Percentiles rank a stretch among this genome's conserved stretches.
Conservation (phyloP, 805 yeast species). For the Candida anglica region DNA sequence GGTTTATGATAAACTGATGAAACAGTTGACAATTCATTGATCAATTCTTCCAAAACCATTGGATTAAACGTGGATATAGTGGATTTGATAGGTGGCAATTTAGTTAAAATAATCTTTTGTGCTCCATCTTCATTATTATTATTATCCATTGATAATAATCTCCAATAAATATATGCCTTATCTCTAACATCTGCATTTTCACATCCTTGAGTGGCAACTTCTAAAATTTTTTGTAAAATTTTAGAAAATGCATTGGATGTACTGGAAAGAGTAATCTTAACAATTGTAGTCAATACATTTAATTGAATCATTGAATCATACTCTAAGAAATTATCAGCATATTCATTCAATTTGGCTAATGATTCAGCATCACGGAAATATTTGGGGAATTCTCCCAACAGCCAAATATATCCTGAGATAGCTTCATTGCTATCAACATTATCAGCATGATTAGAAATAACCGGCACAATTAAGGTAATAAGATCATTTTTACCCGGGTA, state of each 20-base stretch:
- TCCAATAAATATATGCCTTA: conserved; percentile 77
- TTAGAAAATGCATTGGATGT: conserved; percentile 24
- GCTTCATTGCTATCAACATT: conserved; percentile 48
- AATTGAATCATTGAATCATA: conserved; percentile 61
- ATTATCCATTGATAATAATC: conserved; percentile 52
- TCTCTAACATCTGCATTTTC: conserved; percentile 78
- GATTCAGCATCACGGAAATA: conserved; percentile 50
- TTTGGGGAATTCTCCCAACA: conserved; percentile 66
- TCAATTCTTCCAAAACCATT: conserved; percentile 58
- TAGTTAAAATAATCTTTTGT: conserved; percentile 54
- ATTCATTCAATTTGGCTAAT: conserved; percentile 34
- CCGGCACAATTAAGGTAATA: conserved; percentile 51
- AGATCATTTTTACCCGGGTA: conserved; percentile 51
- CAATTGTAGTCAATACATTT: conserved; percentile 56
- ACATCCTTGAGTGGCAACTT: conserved; percentile 57
- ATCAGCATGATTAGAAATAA: conserved; percentile 46
- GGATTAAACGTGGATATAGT: conserved; percentile 73
- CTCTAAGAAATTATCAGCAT: conserved; percentile 52
- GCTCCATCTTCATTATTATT: conserved; percentile 30
- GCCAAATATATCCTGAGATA: conserved; percentile 61
- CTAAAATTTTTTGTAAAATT: conserved; percentile 55
- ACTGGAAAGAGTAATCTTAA: conserved; percentile 42
- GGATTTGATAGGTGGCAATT: conserved; percentile 67
- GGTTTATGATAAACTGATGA: conserved; percentile 91
- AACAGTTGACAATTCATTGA: conserved; percentile 76